Evolutionary conservation across 1,284 basidiomycete species (phyloP).

Genomic region (Ceratobasidium sp.): DNA sequence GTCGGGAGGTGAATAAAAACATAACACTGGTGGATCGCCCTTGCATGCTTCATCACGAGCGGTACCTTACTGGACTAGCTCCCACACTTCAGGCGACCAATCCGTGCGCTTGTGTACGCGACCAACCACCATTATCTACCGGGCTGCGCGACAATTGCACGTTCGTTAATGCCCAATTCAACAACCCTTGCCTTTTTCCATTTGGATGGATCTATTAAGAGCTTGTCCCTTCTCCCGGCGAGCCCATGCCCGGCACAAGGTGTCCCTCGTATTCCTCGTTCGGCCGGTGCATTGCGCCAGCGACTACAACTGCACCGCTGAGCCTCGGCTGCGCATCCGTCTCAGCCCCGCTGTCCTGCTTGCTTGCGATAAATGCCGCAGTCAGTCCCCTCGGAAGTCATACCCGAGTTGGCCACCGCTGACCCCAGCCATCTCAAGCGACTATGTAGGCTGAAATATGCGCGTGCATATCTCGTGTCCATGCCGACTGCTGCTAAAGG

Average conservation of each 20-base stretch:
- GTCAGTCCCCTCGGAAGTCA: conserved; percentile 69
- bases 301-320: conserved; percentile 2
- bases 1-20: too few species aligned
- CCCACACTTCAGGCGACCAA: too few species aligned
- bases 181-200: not conserved
- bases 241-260: conserved; percentile 52
- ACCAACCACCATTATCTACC: too few species aligned
- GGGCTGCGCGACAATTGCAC: too few species aligned
- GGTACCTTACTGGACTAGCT: too few species aligned
- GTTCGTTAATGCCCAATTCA: too few species aligned
- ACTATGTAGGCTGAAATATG: conserved; percentile 75
- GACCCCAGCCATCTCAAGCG: conserved; percentile 83
- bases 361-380: conserved; percentile 61
- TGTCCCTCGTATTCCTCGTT: conserved; percentile 25
- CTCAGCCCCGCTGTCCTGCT: conserved; percentile 25
- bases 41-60: too few species aligned
- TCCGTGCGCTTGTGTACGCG: too few species aligned
- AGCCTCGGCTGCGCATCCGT: conserved; percentile 12
- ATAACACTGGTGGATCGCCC: too few species aligned
- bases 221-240: conserved; percentile 80
- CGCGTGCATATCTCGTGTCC: conserved; percentile 30
- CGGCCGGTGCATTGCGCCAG: conserved; percentile 2
- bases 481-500: conserved; percentile 16
- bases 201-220: conserved; percentile 75
- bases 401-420: conserved; percentile 80